A percentile compares a stretch with the other conserved stretches of the same genome.
Evolutionary conservation across 2,329 filamentous ascomycete genomes (phyloP).

Genomic region (Dactylellina leptospora): DNA sequence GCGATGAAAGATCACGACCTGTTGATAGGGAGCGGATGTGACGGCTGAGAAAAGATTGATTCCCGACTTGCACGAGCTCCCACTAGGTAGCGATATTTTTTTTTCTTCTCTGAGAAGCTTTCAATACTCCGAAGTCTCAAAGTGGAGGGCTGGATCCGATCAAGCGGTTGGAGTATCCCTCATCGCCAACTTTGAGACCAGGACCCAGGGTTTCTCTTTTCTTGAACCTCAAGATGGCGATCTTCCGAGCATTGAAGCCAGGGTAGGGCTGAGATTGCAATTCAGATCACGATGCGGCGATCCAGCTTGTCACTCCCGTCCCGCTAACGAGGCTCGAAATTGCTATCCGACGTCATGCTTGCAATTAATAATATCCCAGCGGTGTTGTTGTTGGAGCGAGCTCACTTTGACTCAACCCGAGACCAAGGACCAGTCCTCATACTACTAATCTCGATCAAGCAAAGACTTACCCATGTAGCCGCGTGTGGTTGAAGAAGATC

Average conservation of each 20-base stretch:
- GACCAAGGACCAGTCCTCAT: slow-evolving; percentile 15
- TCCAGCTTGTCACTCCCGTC: slow-evolving; percentile 35
- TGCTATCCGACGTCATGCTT: slow-evolving; percentile 23
- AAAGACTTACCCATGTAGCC: background rate
- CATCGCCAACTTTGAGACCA: too few relatives aligned
- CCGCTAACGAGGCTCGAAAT: slow-evolving; percentile 28
- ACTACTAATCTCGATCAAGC: slow-evolving; percentile 9
- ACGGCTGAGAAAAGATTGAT: slow-evolving; percentile 9
- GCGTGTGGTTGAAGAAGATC: background rate
- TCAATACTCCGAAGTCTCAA: background rate
- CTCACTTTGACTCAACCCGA: slow-evolving; percentile 12
- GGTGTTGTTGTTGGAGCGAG: background rate
- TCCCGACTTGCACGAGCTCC: slow-evolving; percentile 13
- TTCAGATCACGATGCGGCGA: slow-evolving; percentile 20
- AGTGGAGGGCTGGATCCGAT: background rate
- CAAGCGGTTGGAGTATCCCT: too few relatives aligned
- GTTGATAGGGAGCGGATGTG: slow-evolving; percentile 14
- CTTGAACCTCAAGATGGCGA: background rate
- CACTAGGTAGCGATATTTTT: background rate
- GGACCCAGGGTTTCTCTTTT: too few relatives aligned
- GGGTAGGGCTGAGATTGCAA: slow-evolving; percentile 47
- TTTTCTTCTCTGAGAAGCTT: background rate
- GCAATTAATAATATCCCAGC: slow-evolving; percentile 41
- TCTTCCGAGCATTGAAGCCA: slow-evolving; percentile 2
- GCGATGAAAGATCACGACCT: background rate